These are phyloP conservation scores for Elongisporangium prolatum DNA, from an alignment of 352 stramenopile species.

Conservation along the genomic window DNA sequence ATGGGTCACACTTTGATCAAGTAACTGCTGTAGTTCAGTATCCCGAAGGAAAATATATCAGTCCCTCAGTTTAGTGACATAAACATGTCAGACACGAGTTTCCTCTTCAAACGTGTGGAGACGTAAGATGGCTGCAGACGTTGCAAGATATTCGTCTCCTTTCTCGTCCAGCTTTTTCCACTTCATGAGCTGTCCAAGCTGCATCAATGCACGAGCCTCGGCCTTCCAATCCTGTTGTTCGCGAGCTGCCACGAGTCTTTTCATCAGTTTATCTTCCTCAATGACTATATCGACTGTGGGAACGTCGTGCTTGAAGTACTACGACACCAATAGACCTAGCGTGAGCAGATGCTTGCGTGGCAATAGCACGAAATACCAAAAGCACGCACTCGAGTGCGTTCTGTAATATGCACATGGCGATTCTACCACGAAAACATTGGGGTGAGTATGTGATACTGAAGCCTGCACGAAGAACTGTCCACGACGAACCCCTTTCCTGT, in stretches of 20 bases:
- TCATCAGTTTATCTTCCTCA: constrained; percentile 66
- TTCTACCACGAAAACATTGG: constrained; percentile 19
- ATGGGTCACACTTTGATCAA: neutral
- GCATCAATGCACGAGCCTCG: constrained; percentile 54
- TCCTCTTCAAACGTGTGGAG: constrained; percentile 45
- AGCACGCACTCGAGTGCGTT: constrained; percentile 46
- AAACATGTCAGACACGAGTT: constrained; percentile 17
- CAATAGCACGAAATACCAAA: neutral
- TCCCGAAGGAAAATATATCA: neutral
- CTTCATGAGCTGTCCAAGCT: constrained; percentile 74
- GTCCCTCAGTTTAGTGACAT: neutral
- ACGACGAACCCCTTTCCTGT: neutral
- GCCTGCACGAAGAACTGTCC: neutral
- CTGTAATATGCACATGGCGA: constrained; percentile 74
- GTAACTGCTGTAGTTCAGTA: too few relatives aligned
- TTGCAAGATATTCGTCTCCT: constrained; percentile 42
- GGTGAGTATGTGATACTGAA: neutral
- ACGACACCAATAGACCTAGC: neutral
- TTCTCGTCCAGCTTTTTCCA: constrained; percentile 50
- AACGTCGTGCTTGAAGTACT: constrained; percentile 71
- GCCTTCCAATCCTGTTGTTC: constrained; percentile 51
- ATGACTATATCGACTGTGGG: constrained; percentile 64
- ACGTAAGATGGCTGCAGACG: constrained; percentile 48
- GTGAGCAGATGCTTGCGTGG: neutral
- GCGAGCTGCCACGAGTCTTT: constrained; percentile 40